Percentiles rank a stretch among this genome's conserved stretches.
Evolutionary conservation across 805 yeast genomes (phyloP).

Genomic region (Candida parachauliodes): DNA sequence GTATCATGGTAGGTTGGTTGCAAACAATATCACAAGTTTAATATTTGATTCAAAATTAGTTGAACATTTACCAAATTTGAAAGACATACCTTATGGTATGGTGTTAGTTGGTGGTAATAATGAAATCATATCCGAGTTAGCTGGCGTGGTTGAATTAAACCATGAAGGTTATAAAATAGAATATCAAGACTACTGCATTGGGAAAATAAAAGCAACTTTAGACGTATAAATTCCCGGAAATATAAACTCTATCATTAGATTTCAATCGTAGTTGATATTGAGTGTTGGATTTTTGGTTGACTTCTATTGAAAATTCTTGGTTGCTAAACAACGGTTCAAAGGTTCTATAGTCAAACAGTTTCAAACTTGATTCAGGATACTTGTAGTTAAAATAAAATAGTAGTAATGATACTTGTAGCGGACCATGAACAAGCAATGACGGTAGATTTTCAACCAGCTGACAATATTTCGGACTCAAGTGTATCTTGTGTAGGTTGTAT

Average conservation of each 20-base stretch:
- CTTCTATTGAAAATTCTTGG: slow-evolving; percentile 20
- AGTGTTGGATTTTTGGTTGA: background rate
- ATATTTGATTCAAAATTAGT: slow-evolving; percentile 26
- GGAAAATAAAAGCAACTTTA: slow-evolving; percentile 37
- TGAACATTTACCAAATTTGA: slow-evolving; percentile 32
- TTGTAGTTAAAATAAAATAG: slow-evolving; percentile 45
- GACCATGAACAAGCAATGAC: slow-evolving; percentile 72
- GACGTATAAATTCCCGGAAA: slow-evolving; percentile 7
- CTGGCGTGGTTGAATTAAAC: slow-evolving; percentile 31
- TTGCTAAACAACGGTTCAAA: slow-evolving; percentile 45
- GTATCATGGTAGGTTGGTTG: slow-evolving; percentile 38
- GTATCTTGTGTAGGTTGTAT: slow-evolving; percentile 81
- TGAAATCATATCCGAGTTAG: slow-evolving; percentile 34
- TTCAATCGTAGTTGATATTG: background rate
- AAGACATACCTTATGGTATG: slow-evolving; percentile 38
- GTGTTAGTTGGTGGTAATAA: slow-evolving; percentile 38
- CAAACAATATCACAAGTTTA: slow-evolving; percentile 31
- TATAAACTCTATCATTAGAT: background rate
- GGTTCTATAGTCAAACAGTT: slow-evolving; percentile 46
- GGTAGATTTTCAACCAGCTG: slow-evolving; percentile 55
- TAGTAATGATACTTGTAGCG: slow-evolving; percentile 61
- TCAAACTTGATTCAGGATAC: slow-evolving; percentile 17
- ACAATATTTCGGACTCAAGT: slow-evolving; percentile 61
- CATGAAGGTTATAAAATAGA: slow-evolving; percentile 31
- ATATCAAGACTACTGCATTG: slow-evolving; percentile 41